phyloP scores from a whole-genome alignment of 345 rosid species.

The Euphorbia tirucalli region DNA sequence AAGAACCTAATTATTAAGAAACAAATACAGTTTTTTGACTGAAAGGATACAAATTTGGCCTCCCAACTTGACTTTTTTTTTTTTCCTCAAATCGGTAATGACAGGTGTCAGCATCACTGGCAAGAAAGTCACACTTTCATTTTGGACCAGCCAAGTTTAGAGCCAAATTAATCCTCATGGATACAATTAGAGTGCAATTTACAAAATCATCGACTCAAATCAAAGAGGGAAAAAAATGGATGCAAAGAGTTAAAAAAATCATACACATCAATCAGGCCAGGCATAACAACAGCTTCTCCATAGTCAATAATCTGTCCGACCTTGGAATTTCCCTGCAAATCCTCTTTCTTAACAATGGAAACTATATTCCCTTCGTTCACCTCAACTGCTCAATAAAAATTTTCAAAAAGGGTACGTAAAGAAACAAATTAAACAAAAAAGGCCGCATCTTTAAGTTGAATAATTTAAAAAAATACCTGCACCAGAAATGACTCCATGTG shows the following conservation, averaged over 20 bases:
- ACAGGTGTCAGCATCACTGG: no score
- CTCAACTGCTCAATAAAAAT: slow-evolving; percentile 52
- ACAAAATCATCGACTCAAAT: background rate
- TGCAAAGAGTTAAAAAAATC: slow-evolving; percentile 21
- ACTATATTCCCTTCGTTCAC: slow-evolving; percentile 53
- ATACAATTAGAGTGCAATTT: background rate
- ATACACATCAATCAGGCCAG: slow-evolving; percentile 93
- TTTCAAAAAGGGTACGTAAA: background rate
- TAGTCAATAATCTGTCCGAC: slow-evolving; percentile 54
- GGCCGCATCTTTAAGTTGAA: no score
- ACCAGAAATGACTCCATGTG: slow-evolving; percentile 61
- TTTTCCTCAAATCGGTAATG: no score
- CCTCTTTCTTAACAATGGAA: slow-evolving; percentile 57
- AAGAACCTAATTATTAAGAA: background rate
- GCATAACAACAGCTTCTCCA: slow-evolving; percentile 91
- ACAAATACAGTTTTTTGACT: no score
- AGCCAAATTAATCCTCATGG: background rate
- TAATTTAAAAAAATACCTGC: slow-evolving; percentile 85
- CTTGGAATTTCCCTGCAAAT: slow-evolving; percentile 51
- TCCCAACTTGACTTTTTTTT: no score
- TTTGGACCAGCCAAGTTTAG: background rate
- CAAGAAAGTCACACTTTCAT: no score
- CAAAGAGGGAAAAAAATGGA: background rate
- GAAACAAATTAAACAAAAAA: no score
- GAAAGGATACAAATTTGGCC: no score